Evolutionary conservation across 23 red algal genomes (phyloP).

Genomic region (Gracilaria domingensis): DNA sequence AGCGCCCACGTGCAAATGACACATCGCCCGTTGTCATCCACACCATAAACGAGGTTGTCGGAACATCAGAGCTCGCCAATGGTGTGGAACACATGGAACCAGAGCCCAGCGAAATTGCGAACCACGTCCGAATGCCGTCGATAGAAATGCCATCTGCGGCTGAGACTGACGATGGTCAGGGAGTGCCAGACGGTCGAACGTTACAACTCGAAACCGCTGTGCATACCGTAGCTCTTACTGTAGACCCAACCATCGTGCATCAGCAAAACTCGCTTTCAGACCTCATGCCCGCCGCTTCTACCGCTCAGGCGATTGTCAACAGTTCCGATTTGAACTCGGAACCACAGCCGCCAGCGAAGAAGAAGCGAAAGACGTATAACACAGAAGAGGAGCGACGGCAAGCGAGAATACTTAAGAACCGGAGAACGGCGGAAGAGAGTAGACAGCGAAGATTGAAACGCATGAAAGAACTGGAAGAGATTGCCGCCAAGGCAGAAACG

Average conservation of each 20-base stretch:
- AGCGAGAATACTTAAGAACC: slow-evolving; percentile 76
- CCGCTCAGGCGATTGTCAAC: slow-evolving; percentile 21
- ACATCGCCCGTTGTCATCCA: neutral
- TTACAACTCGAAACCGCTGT: slow-evolving; percentile 21
- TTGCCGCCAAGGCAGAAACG: slow-evolving; percentile 23
- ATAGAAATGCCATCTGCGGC: neutral
- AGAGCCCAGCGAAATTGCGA: slow-evolving; percentile 4
- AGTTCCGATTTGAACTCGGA: neutral
- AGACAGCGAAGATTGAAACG: slow-evolving; percentile 68
- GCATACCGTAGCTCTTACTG: slow-evolving; percentile 30
- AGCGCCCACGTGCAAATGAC: neutral
- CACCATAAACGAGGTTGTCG: slow-evolving; percentile 22
- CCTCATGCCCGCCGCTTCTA: slow-evolving; percentile 22
- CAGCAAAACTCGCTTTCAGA: slow-evolving; percentile 24
- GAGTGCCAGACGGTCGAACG: neutral
- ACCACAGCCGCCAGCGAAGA: slow-evolving; percentile 12
- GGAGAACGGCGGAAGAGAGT: slow-evolving; percentile 78
- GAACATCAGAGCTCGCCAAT: neutral
- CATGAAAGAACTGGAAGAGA: slow-evolving; percentile 72
- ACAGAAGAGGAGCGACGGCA: slow-evolving; percentile 76
- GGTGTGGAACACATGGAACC: slow-evolving; percentile 17
- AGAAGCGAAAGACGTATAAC: slow-evolving; percentile 68
- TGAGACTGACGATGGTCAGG: neutral
- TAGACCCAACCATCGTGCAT: slow-evolving; percentile 24
- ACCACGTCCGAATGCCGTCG: slow-evolving; percentile 7